These are phyloP conservation scores for Torrubiellomyces zombiae DNA, from an alignment of 2,329 filamentous ascomycete genomes.

Conservation along the genomic window DNA sequence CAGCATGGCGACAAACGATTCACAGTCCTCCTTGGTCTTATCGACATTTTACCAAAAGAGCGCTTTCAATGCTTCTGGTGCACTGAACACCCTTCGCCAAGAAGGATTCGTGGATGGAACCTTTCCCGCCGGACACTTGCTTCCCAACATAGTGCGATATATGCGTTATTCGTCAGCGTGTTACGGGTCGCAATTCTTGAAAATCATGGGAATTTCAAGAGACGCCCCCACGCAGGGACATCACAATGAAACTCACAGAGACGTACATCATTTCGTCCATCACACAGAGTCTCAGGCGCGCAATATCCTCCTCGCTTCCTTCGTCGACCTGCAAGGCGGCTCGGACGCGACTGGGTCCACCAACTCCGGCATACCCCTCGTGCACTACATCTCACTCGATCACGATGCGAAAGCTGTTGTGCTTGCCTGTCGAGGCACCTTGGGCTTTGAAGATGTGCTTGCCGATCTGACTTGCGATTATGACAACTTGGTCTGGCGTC, in stretches of 20 bases:
- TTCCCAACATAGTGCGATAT: conserved; percentile 46
- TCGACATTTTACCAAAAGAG: conserved; percentile 31
- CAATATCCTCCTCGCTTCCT: conserved; percentile 51
- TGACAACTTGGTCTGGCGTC: conserved; percentile 46
- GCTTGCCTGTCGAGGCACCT: conserved; percentile 53
- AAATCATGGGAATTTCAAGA: conserved; percentile 43
- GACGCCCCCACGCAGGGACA: conserved; percentile 25
- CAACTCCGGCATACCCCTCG: conserved; percentile 49
- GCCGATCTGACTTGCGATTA: conserved; percentile 63
- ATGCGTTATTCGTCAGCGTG: conserved; percentile 51
- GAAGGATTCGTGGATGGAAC: conserved; percentile 39
- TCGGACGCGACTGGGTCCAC: conserved; percentile 48
- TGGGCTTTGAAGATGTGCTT: conserved; percentile 58
- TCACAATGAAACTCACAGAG: conserved; percentile 35
- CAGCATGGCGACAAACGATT: conserved; percentile 39
- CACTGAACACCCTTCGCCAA: conserved; percentile 29
- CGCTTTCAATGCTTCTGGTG: conserved; percentile 29
- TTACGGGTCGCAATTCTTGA: conserved; percentile 47
- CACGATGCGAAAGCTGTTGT: conserved; percentile 57
- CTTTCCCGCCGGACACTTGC: conserved; percentile 41
- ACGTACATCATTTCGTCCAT: conserved; percentile 45
- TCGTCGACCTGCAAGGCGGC: conserved; percentile 51
- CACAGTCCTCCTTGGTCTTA: conserved; percentile 34
- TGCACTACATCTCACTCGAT: conserved; percentile 58
- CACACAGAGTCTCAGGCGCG: conserved; percentile 41